phyloP scores from a whole-genome alignment of 345 rosid species.

The Balakata baccata region DNA sequence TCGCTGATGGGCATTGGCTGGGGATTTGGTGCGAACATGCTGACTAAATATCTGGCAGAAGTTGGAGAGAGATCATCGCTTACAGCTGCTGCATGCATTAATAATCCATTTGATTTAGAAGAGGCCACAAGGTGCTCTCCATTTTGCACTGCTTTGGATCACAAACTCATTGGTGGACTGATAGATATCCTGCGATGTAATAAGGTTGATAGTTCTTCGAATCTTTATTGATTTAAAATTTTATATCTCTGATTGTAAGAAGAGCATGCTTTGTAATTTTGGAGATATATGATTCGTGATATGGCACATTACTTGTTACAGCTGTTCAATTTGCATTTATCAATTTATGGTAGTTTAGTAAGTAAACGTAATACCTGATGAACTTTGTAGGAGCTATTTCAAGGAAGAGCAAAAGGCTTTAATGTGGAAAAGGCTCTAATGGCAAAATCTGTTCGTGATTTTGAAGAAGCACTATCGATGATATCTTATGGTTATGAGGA shows the following conservation, averaged over 20 bases:
- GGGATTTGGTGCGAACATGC: conserved; percentile 91
- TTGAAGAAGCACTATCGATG: conserved; percentile 89
- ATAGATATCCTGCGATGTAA: conserved; percentile 66
- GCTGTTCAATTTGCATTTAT: conserved; percentile 2
- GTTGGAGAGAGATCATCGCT: conserved; percentile 80
- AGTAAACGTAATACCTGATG: conserved; percentile 17
- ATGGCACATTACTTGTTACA: conserved; percentile 6
- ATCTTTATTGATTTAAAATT: conserved; percentile 3
- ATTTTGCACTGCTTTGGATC: conserved; percentile 44
- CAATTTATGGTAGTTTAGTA: background rate
- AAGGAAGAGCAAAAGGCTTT: conserved; percentile 76
- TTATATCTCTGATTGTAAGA: background rate
- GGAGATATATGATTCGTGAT: conserved; percentile 5
- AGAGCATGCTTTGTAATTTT: background rate
- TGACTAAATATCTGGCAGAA: conserved; percentile 85
- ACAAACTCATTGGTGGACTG: conserved; percentile 66
- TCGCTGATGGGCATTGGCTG: conserved; percentile 78
- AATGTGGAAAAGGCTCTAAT: conserved; percentile 74
- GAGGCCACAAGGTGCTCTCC: conserved; percentile 70
- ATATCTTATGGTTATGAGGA: conserved; percentile 70
- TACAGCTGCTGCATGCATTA: conserved; percentile 80
- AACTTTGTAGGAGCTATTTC: conserved; percentile 65
- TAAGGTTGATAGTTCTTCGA: conserved; percentile 53
- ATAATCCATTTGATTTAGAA: conserved; percentile 91
- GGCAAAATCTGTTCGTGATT: conserved; percentile 81